Evolutionary conservation across 2,329 filamentous ascomycete species (phyloP).

Genomic region (Xylariaceae sp.): DNA sequence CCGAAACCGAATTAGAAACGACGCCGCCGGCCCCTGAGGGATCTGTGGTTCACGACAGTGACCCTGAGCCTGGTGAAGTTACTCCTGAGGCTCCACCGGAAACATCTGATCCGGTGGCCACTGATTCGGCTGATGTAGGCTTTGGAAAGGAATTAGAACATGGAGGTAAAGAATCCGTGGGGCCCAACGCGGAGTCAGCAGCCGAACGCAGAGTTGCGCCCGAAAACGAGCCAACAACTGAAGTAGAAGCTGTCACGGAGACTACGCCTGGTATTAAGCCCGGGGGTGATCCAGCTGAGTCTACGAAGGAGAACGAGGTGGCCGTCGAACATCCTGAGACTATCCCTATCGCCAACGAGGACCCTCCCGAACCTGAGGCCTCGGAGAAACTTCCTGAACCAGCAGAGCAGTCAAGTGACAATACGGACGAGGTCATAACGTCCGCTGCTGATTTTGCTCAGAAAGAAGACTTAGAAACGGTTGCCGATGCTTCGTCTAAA

Average conservation of each 20-base stretch:
- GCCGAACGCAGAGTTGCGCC: background rate
- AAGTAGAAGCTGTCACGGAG: background rate
- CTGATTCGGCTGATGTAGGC: slow-evolving; percentile 3
- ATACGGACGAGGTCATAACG: background rate
- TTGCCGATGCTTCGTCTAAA: background rate
- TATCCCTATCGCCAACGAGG: background rate
- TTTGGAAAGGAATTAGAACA: slow-evolving; percentile 7
- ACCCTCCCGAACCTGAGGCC: slow-evolving; percentile 4
- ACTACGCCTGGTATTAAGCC: background rate
- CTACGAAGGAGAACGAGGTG: background rate
- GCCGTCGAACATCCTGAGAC: slow-evolving; percentile 2
- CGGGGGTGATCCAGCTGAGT: background rate
- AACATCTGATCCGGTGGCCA: background rate
- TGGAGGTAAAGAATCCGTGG: background rate
- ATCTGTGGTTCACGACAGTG: background rate
- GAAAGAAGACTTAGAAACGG: background rate
- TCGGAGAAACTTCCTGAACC: background rate
- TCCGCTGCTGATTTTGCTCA: background rate
- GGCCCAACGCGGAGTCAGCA: background rate
- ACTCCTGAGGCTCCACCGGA: slow-evolving; percentile 5
- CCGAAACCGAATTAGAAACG: background rate
- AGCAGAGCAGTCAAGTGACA: no score
- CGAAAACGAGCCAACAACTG: background rate
- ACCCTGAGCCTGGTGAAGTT: background rate
- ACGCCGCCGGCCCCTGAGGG: background rate